Base-by-base conservation (phyloP, 805 yeast species). In the Wickerhamiella nectarea region DNA sequence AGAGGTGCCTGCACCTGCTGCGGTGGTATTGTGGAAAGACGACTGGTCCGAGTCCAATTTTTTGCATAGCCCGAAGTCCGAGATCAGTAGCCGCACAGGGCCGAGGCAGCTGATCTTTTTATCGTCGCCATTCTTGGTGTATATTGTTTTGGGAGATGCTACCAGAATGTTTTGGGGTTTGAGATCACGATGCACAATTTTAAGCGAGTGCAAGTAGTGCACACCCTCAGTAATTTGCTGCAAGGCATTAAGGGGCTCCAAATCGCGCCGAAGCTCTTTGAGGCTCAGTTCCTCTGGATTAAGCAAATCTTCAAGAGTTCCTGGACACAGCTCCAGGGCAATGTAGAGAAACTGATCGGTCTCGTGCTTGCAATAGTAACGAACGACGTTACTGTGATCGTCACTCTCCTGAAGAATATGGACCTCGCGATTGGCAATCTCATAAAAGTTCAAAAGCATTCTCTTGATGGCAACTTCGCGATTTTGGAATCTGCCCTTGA, bases 401-500 rank as follows among this genome's bases (percentile, higher is more conserved):
- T 91, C 98, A 63, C 94, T 83, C 58, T 89, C 96, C 47, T 89
- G 94, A 26, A 89, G 63, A 11, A 89, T 61, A 20, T 78, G 72
- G 10, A 91, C 93, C 56, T 89, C 98, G 52, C 84, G 94, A 7
- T 85, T 78, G 1, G 97, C 97, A 46, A 89, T 75, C 55, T 91
- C 96, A 60, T 82, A 89, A 56, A 87, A 91, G 57, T 87, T 95
- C 29, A 87, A 69, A 43, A 91, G 66, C 94, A 91, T 83, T 54
- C 97, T 66, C 59, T 91, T 91, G 6, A 91, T 93, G 0, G 98
- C 98, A 5, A 91, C 98, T 1, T 94, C 95, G 45, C 98, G 70
- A 52, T 76, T 79, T 56, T 89, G 95, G 63, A 87, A 91, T 4
- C 75, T 72, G 0, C 98, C 98, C 56, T 79, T 76, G 57, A 76